Evolutionary conservation across 306 rosid genomes (phyloP).

Genomic region (Acmispon strigosus): DNA sequence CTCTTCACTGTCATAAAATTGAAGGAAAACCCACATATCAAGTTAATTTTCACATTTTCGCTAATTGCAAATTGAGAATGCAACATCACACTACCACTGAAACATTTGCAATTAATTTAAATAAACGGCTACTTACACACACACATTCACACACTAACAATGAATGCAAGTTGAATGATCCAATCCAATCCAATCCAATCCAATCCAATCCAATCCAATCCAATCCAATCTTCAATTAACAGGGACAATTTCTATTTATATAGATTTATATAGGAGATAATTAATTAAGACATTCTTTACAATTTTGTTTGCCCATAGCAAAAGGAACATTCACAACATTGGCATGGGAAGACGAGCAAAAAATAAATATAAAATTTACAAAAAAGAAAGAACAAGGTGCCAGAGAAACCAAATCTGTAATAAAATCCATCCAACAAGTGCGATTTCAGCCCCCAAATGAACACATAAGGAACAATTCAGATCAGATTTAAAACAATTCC

Average conservation of each 20-base stretch:
- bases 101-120: background rate
- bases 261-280: background rate
- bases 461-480: conserved; percentile 5
- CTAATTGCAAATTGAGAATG: background rate
- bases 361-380: conserved; percentile 7
- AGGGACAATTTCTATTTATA: background rate
- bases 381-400: background rate
- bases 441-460: background rate
- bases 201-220: no score
- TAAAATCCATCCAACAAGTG: background rate
- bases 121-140: background rate
- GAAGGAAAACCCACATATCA: conserved; percentile 13
- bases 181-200: no score
- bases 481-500: conserved; percentile 2
- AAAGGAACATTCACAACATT: background rate
- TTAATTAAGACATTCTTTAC: background rate
- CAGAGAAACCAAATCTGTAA: background rate
- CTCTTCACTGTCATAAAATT: conserved; percentile 44
- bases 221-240: conserved; percentile 1
- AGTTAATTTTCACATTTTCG: conserved; percentile 16
- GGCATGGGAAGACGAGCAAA: background rate
- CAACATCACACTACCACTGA: background rate
- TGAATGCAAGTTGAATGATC: conserved; percentile 8
- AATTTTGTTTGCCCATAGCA: background rate
- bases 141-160: background rate